Evolutionary conservation across 2,329 filamentous ascomycete genomes (phyloP).

Genomic region (Venturia oleaginea): DNA sequence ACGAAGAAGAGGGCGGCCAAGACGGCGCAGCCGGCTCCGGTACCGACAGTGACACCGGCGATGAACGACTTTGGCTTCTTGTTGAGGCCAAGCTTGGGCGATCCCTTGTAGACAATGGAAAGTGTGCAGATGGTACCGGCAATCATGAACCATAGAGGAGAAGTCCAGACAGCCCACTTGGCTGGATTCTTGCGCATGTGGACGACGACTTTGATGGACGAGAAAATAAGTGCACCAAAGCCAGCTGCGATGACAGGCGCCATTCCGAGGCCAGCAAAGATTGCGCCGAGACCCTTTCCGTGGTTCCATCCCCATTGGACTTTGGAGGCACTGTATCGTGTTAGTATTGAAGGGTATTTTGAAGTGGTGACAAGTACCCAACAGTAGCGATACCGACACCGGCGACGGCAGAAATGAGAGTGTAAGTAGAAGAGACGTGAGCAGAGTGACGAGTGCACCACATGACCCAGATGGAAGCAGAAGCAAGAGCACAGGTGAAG

Average conservation of each 20-base stretch:
- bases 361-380: background rate
- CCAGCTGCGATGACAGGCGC: constrained; percentile 46
- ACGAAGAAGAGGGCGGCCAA: constrained; percentile 41
- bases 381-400: constrained; percentile 43
- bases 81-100: constrained; percentile 39
- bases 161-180: constrained; percentile 62
- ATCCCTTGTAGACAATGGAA: constrained; percentile 37
- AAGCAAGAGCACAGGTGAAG: constrained; percentile 51
- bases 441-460: constrained; percentile 59
- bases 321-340: constrained; percentile 24
- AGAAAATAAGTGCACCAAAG: constrained; percentile 59
- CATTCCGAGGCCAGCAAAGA: constrained; percentile 53
- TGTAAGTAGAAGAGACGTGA: constrained; percentile 48
- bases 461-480: constrained; percentile 65
- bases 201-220: constrained; percentile 62
- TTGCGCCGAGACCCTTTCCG: constrained; percentile 56
- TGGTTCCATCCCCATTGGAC: constrained; percentile 50
- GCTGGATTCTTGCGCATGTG: constrained; percentile 64
- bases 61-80: constrained; percentile 19
- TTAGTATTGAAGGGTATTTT: background rate
- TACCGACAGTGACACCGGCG: constrained; percentile 22
- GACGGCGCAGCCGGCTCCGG: constrained; percentile 17
- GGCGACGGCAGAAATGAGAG: constrained; percentile 39
- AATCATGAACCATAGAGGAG: constrained; percentile 70
- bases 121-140: constrained; percentile 60